Evolutionary conservation across 441 rosid species (phyloP), one percentile per base, ranked within the genome.

Genomic region (Populus trichocarpa): DNA sequence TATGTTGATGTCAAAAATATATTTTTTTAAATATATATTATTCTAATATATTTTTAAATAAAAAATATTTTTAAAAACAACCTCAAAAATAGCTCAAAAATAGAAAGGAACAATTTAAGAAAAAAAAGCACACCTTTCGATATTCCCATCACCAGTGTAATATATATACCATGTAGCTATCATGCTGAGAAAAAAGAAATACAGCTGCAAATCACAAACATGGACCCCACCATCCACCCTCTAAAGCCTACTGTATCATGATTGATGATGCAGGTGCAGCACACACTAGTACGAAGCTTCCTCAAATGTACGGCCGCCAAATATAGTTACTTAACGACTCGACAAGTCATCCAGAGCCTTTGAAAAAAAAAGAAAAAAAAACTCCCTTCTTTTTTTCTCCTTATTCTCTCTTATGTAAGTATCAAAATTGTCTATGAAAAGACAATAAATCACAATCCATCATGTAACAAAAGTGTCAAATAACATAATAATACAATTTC

Each of bases 291-390:
- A 80, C 79, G 81, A 79, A 72, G 66, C 77, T 33, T 30, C 75
- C 33, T n/a, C 68, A 57, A 13, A 2, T 75, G 85, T 84, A 79
- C 85, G 85, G 84, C 69, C 10, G 78, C 72, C 64, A 33, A 64
- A n/a, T 18, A 59, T 32, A 50, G 36, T 42, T 66, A 63, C 68
- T 63, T 40, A 70, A 53, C 68, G 42, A 32, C 81, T 67, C 16
- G 80, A 73, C 59, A 57, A 71, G 0, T 7, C 16, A 30, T 30
- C 32, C 32, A 30, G 32, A 30, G 13, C 20, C 22, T 14, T 4
- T 2, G n/a, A 30, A 30, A 30, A 30, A 30, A 7, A 8, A 4
- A 16, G 2, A 3, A 32, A 23, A 2, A 71, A 5, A 6, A n/a
- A 14, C 2, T 13, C 23, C 0, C 36, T 3, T 30, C 0, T 22